A percentile compares a stretch with the other conserved stretches of the same genome.
These are phyloP conservation scores for Microstegium vimineum DNA, from an alignment of 176 grass and related monocot species.

Conservation along the genomic window DNA sequence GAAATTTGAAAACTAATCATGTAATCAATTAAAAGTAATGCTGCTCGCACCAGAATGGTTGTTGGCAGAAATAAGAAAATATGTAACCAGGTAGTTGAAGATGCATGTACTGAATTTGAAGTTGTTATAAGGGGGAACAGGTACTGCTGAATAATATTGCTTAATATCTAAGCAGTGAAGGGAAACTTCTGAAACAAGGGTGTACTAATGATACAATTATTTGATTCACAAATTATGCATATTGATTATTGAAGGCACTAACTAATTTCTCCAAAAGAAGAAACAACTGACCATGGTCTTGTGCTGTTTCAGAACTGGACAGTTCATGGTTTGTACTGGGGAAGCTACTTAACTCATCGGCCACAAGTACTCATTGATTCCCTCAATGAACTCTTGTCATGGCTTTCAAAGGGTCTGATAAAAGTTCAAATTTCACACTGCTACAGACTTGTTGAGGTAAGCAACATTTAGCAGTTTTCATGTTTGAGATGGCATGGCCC, in stretches of 20 bases:
- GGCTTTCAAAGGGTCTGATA: constrained; percentile 87
- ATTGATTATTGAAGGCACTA: not conserved
- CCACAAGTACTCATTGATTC: constrained; percentile 64
- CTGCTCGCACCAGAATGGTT: not conserved
- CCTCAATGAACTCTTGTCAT: constrained; percentile 71
- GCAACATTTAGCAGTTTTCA: not conserved
- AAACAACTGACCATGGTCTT: not conserved
- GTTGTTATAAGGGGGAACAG: constrained; percentile 14
- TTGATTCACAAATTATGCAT: not conserved
- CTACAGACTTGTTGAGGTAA: constrained; percentile 71
- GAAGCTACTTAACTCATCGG: constrained; percentile 64
- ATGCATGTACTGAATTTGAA: not conserved
- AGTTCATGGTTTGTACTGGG: constrained; percentile 91
- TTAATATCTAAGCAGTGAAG: constrained; percentile 11
- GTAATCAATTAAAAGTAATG: constrained; percentile 1
- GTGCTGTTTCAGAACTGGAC: constrained; percentile 87
- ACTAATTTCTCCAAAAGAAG: not conserved
- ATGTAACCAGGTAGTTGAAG: not conserved
- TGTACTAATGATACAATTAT: constrained; percentile 1
- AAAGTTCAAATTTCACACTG: constrained; percentile 65
- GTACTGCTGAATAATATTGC: not conserved
- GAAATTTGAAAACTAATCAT: not conserved
- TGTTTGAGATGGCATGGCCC: not conserved
- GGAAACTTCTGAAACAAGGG: constrained; percentile 6
- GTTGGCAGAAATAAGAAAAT: not conserved